These are phyloP conservation scores for Noccaea caerulescens DNA, from an alignment of 345 rosid species.

Conservation along the genomic window DNA sequence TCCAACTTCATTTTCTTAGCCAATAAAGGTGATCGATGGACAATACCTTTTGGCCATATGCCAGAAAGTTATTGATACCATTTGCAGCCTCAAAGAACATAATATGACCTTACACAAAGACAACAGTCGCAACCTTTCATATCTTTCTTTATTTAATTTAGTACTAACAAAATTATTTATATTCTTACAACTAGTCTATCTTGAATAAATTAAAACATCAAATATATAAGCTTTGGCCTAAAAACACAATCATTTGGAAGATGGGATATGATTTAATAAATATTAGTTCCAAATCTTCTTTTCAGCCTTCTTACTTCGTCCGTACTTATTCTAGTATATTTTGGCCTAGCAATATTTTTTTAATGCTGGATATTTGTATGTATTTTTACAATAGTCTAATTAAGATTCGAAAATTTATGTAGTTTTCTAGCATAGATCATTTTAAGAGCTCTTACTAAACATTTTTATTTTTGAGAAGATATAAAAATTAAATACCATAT, in stretches of 20 bases:
- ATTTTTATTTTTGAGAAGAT: not conserved
- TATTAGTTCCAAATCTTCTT: constrained; percentile 20
- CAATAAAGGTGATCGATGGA: constrained; percentile 30
- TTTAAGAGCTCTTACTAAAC: not conserved
- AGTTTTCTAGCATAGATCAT: not conserved
- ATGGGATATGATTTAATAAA: not conserved
- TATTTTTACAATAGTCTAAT: too few species aligned
- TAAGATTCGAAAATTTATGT: not conserved
- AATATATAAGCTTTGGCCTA: constrained; percentile 8
- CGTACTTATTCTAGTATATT: not conserved
- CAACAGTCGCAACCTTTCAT: constrained; percentile 36
- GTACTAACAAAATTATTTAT: constrained; percentile 9
- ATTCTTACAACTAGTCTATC: constrained; percentile 8
- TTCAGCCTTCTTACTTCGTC: constrained; percentile 3
- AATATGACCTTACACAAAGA: constrained; percentile 38
- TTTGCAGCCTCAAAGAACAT: constrained; percentile 27
- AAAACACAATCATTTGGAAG: constrained; percentile 24
- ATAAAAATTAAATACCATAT: not conserved
- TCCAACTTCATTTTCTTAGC: constrained; percentile 22
- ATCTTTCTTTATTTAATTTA: constrained; percentile 16
- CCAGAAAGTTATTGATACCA: constrained; percentile 32
- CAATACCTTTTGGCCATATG: constrained; percentile 33
- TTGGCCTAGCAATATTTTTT: not conserved
- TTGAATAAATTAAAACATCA: not conserved
- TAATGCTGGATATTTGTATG: not conserved